These are phyloP conservation scores for Botryotinia convoluta DNA, from an alignment of 2,329 filamentous ascomycete genomes.

Conservation along the genomic window DNA sequence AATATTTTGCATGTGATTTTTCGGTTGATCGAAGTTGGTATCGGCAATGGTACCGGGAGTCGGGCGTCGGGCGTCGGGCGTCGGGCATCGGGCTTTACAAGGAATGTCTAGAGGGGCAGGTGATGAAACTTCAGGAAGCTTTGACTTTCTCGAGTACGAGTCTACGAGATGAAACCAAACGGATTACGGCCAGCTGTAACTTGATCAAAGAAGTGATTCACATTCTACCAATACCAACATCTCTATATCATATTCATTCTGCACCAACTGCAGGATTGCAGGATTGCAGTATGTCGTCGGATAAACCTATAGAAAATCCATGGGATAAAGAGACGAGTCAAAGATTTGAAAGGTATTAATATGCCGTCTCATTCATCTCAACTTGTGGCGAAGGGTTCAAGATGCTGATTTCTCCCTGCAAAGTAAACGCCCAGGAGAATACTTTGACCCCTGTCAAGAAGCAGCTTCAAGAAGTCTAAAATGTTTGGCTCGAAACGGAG, in stretches of 20 bases:
- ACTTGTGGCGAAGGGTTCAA: background rate
- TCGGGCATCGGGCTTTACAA: background rate
- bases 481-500: slow-evolving; percentile 84
- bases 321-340: slow-evolving; percentile 59
- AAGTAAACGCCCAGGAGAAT: slow-evolving; percentile 87
- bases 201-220: background rate
- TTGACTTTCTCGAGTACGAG: background rate
- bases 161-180: background rate
- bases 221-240: slow-evolving; percentile 3
- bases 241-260: background rate
- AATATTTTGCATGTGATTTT: background rate
- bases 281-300: slow-evolving; percentile 29
- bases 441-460: slow-evolving; percentile 93
- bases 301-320: slow-evolving; percentile 40
- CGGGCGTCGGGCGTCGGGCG: background rate
- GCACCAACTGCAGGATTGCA: slow-evolving; percentile 1
- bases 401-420: background rate
- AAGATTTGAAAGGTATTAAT: slow-evolving; percentile 60
- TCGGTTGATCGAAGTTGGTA: background rate
- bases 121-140: background rate
- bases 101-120: background rate
- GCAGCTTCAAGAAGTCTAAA: slow-evolving; percentile 80
- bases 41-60: background rate
- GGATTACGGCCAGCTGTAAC: background rate
- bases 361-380: slow-evolving; percentile 22